phyloP scores from a whole-genome alignment of 106 monocot genomes.

The Allium cepa region DNA sequence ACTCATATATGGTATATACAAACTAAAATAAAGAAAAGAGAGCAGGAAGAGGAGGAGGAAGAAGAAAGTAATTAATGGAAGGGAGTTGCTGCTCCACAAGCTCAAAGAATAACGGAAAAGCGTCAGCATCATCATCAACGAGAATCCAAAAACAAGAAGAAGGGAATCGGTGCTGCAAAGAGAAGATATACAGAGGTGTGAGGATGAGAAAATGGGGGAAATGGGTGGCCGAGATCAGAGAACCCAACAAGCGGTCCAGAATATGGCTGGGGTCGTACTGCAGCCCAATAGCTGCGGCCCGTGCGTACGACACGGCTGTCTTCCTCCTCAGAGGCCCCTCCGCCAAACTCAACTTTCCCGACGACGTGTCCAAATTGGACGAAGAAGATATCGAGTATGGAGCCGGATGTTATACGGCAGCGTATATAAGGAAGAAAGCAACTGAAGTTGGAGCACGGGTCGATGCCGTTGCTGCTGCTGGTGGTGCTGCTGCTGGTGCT shows the following conservation, averaged over 20 bases:
- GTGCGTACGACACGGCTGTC: slow-evolving; percentile 64
- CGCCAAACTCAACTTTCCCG: slow-evolving; percentile 46
- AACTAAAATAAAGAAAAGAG: too few species aligned
- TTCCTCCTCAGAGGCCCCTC: slow-evolving; percentile 46
- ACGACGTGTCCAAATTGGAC: slow-evolving; percentile 20
- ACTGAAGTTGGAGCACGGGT: slow-evolving; percentile 29
- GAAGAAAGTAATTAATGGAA: neutral
- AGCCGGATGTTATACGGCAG: slow-evolving; percentile 13
- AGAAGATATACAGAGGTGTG: slow-evolving; percentile 42
- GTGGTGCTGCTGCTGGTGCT: too few species aligned
- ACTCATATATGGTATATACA: too few species aligned
- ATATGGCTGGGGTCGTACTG: slow-evolving; percentile 67
- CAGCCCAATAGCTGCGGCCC: slow-evolving; percentile 38
- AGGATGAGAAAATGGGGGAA: slow-evolving; percentile 74
- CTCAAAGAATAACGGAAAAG: neutral
- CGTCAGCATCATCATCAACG: neutral
- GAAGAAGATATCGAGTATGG: neutral
- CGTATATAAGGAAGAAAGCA: slow-evolving; percentile 29
- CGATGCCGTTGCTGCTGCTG: neutral
- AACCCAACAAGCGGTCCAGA: slow-evolving; percentile 54
- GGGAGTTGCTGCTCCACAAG: neutral
- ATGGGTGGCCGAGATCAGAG: slow-evolving; percentile 65
- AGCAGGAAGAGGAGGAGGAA: neutral
- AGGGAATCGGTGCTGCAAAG: neutral
- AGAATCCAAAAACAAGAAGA: neutral